Evolutionary conservation across 768 basidiomycete species (phyloP), one percentile per base, ranked within the genome.

Genomic region (Psilocybe sp.): DNA sequence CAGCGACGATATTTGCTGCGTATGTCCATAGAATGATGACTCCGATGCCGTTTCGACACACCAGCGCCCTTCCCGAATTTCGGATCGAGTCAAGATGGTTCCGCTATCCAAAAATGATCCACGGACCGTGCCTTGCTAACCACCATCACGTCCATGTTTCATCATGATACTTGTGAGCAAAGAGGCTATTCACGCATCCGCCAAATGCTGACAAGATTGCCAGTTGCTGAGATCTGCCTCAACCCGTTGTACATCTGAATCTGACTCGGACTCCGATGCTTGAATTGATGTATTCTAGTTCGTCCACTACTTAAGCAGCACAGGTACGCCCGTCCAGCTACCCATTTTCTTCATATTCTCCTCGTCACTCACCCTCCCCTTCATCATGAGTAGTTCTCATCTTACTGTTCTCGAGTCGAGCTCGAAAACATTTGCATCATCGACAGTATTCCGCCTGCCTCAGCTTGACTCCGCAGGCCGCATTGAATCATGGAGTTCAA

Each of bases 371-470:
- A 45, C 48, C 53, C 39, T 47, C 39, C 44, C 44, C 48, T 61
- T 63, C 60, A 46, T 54, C 54, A 76, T 75, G 73, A 40, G 67
- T 50, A 69, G 66, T 36, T 78, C 83, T 32, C 87, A 89, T 64
- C 78, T 89, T 19, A 78, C 82, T 32, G 70, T 85, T 55, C 77
- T 89, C 53, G 74, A 85, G 50, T 67, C 76, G 40, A 79, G 76
- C 54, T 76, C 82, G n/a, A 56, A 70, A 42, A 71, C 65, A 50
- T 73, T 74, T 60, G 71, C 83, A 14, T 67, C 71, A 20, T 65
- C 74, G 2, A 71, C 79, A 36, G 82, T 79, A 56, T 89, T 89
- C 72, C 78, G 76, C 62, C 66, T 81, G 36, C 86, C 88, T 15
- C 69, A 68, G 54, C 55, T 74, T 16, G 73, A 79, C 46, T 57